Percentiles rank a stretch among this genome's conserved stretches.
Conservation (phyloP, 2,329 filamentous ascomycete species). For the Fusarium sororula region DNA sequence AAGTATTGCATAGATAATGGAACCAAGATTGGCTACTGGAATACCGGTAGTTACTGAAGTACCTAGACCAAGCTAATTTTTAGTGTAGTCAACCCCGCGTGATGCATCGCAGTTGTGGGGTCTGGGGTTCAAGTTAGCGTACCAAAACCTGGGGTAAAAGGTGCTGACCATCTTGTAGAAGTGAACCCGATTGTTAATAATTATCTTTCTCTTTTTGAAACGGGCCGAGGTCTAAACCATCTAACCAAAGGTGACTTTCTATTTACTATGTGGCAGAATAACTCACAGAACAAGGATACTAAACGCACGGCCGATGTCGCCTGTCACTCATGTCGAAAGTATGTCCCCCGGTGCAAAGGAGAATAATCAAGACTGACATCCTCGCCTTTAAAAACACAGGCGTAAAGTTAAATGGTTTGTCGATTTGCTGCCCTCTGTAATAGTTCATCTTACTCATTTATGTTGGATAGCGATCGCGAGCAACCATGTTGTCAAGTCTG, state of each 20-base stretch:
- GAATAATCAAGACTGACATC: not conserved
- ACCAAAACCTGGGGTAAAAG: not conserved
- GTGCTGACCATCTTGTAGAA: not conserved
- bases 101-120: not conserved
- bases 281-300: not conserved
- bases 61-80: not conserved
- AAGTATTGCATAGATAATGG: not conserved
- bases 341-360: fast-evolving
- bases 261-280: not conserved
- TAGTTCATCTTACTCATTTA: not conserved
- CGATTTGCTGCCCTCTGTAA: too few species aligned
- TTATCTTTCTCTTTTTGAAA: too few species aligned
- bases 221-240: not conserved
- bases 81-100: not conserved
- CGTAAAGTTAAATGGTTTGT: not conserved
- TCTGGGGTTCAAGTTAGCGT: not conserved
- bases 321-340: not conserved
- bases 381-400: not conserved
- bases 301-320: not conserved
- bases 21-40: not conserved
- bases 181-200: not conserved
- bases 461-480: not conserved
- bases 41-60: not conserved
- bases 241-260: fast-evolving
- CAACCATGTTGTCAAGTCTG: not conserved